Conservation (phyloP, 331 rosid genomes). For the Phaseolus coccineus region DNA sequence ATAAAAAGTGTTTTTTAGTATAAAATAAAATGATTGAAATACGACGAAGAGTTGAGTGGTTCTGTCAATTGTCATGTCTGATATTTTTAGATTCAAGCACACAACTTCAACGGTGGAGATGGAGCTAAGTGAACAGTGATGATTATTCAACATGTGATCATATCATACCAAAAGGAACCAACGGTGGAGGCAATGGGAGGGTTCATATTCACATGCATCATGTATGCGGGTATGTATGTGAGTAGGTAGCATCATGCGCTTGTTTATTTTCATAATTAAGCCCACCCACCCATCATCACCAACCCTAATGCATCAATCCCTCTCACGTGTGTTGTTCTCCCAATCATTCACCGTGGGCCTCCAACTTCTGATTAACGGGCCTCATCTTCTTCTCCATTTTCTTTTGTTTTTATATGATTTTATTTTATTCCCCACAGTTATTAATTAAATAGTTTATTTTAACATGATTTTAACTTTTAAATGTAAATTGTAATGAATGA, state of each 20-base stretch:
- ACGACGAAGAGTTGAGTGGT: not conserved
- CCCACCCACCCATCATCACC: not conserved
- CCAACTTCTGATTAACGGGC: not conserved
- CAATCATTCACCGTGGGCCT: not conserved
- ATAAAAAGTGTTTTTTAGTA: not conserved
- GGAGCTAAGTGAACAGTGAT: too few species aligned
- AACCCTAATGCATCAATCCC: not conserved
- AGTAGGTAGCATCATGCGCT: slow-evolving; percentile 25
- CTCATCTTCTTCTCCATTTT: not conserved
- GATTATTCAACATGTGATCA: too few species aligned
- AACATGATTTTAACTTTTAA: too few species aligned
- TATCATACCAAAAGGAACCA: slow-evolving; percentile 10
- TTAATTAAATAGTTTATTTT: too few species aligned
- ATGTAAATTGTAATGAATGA: too few species aligned
- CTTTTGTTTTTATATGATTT: too few species aligned
- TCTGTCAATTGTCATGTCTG: not conserved
- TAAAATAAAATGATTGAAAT: not conserved
- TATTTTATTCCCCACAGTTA: too few species aligned
- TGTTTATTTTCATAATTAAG: slow-evolving; percentile 23
- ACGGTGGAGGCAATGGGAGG: slow-evolving; percentile 30
- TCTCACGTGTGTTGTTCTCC: not conserved
- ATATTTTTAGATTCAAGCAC: not conserved
- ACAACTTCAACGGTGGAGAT: not conserved
- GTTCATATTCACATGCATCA: not conserved
- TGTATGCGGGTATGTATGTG: not conserved